Evolutionary conservation across 345 rosid species (phyloP), one percentile per base, ranked within the genome.

Genomic region (Camelina sativa): DNA sequence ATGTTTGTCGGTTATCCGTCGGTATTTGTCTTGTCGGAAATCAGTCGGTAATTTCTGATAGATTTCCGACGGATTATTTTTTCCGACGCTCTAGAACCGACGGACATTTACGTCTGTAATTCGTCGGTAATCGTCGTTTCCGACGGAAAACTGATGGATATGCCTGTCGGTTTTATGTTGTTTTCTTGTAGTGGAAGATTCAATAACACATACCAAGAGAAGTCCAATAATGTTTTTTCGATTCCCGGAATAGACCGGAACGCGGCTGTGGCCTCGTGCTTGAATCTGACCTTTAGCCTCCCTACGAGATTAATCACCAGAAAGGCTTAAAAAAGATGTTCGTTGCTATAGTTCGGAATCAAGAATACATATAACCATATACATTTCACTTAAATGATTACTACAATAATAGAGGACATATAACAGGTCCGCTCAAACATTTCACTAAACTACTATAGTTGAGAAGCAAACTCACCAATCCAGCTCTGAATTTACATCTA

Each of bases 261-360:
- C 88, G 34, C 98, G 82, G 79, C 98, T 94, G 66, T 94, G 98
- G 40, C 98, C 98, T 34, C 98, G 91, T 58, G 97, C 93, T 22
- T 91, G 95, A 76, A 94, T 68, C 81, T 87, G 90, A 34, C 89
- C 89, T 91, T 91, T 85, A 70, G 96, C 96, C 79, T 91, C 97
- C 98, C 98, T 94, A 76, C 55, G 71, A 77, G 52, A 74, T 57
- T 72, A 32, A 59, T 67, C 40, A n/a, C 34, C 35, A 32, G 35
- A 32, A 4, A 32, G 35, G 35, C 35, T 32, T 32, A 32, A 32
- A 32, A 32, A 5, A 32, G 7, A 32, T 32, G 35, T 32, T 32
- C 7, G 35, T 5, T 32, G 7, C 35, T 32, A 6, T 5, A 32
- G 6, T 32, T 71, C 75, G 34, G 3, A 60, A 35, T 20, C 50